Conservation (phyloP, 805 yeast species). For the Ogataea pini region DNA sequence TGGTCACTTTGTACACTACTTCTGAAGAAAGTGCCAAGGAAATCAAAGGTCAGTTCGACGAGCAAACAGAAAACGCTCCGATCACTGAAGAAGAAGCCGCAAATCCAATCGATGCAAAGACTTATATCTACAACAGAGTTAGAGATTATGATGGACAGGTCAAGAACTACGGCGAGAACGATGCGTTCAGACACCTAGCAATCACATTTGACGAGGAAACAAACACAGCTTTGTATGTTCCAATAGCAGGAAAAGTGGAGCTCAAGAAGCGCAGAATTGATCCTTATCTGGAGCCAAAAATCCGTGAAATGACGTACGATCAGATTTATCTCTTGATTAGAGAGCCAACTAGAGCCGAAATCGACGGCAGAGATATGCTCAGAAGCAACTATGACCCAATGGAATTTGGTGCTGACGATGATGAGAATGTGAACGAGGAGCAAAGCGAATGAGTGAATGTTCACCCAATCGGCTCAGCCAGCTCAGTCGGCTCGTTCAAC, state of each 20-base stretch:
- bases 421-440: constrained; percentile 34
- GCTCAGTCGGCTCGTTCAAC: too few relatives aligned
- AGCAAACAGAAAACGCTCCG: constrained; percentile 49
- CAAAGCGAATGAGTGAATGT: constrained; percentile 29
- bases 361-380: constrained; percentile 62
- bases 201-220: constrained; percentile 59
- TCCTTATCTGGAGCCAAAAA: constrained; percentile 53
- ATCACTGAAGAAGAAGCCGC: constrained; percentile 48
- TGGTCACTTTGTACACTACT: constrained; percentile 71
- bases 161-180: constrained; percentile 43
- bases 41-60: constrained; percentile 45
- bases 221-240: constrained; percentile 69
- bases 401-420: constrained; percentile 69
- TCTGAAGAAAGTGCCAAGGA: constrained; percentile 42
- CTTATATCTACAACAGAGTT: constrained; percentile 59
- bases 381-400: constrained; percentile 78
- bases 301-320: constrained; percentile 59
- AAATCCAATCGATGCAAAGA: constrained; percentile 37
- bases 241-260: constrained; percentile 74
- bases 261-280: constrained; percentile 84
- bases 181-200: constrained; percentile 62
- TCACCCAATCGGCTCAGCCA: neutral
- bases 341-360: constrained; percentile 72
- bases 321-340: constrained; percentile 62
- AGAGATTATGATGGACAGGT: constrained; percentile 80